A percentile compares a stretch with the other conserved stretches of the same genome.
phyloP scores from a whole-genome alignment of 2,329 filamentous ascomycete genomes.

The Colletotrichum liriopes region DNA sequence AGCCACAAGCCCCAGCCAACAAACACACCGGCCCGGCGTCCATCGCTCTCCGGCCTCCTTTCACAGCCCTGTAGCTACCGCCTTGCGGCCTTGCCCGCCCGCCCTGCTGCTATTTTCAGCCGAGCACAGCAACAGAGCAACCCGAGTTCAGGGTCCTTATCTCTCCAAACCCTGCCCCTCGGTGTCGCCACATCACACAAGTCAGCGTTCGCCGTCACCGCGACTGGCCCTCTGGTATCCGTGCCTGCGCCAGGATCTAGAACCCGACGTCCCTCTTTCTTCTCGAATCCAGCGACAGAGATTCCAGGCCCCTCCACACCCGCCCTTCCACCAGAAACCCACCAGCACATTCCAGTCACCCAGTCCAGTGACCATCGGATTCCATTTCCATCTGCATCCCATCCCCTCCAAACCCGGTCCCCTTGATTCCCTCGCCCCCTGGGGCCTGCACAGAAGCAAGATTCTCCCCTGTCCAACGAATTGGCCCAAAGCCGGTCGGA shows the following conservation, averaged over 20 bases:
- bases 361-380: neutral
- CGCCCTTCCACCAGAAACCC: neutral
- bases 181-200: slow-evolving; percentile 37
- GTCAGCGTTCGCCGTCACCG: neutral
- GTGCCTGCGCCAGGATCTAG: slow-evolving; percentile 13
- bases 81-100: slow-evolving; percentile 11
- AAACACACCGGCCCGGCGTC: slow-evolving; percentile 17
- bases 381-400: neutral
- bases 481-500: slow-evolving; percentile 38
- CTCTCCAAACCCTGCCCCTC: slow-evolving; percentile 37
- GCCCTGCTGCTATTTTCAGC: slow-evolving; percentile 41
- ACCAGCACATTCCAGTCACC: neutral
- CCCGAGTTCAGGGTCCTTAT: slow-evolving; percentile 41
- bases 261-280: neutral
- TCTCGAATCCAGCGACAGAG: slow-evolving; percentile 18
- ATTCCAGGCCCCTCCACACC: no score
- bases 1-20: slow-evolving; percentile 19
- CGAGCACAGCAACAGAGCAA: slow-evolving; percentile 23
- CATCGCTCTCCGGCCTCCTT: slow-evolving; percentile 12
- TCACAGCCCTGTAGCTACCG: slow-evolving; percentile 36
- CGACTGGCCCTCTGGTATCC: neutral
- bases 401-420: slow-evolving; percentile 1
- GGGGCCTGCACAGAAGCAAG: neutral
- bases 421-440: slow-evolving; percentile 1
- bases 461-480: slow-evolving; percentile 14